A percentile compares a stretch with the other conserved stretches of the same genome.
Evolutionary conservation across 176 grass and related monocot species (phyloP).

Genomic region (Thinopyrum elongatum): DNA sequence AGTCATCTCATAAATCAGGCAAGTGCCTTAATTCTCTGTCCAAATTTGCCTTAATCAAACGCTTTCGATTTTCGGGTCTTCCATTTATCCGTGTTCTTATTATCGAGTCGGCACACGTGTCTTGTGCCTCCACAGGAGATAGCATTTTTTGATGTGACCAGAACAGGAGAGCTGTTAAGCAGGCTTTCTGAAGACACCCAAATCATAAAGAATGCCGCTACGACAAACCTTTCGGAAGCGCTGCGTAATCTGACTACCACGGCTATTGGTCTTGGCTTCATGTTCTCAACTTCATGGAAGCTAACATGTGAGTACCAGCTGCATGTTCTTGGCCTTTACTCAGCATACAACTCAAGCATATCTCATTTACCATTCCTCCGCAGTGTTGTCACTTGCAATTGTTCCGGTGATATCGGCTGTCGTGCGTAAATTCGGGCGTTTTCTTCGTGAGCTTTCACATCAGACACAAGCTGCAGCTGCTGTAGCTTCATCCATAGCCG

Average conservation of each 20-base stretch:
- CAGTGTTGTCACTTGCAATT: conserved; percentile 86
- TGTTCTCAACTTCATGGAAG: conserved; percentile 98
- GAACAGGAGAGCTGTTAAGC: conserved; percentile 95
- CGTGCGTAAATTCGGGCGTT: conserved; percentile 76
- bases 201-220: conserved; percentile 99
- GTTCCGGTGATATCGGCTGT: conserved; percentile 78
- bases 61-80: background rate
- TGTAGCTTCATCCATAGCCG: conserved; percentile 89
- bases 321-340: conserved; percentile 3
- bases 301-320: conserved; percentile 72
- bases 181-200: conserved; percentile 98
- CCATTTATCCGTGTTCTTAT: background rate
- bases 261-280: conserved; percentile 86
- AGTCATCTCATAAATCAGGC: conserved; percentile 91
- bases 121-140: conserved; percentile 62
- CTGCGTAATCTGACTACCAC: conserved; percentile 84
- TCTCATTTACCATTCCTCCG: conserved; percentile 22
- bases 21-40: conserved; percentile 8
- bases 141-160: conserved; percentile 98
- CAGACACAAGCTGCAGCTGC: conserved; percentile 87
- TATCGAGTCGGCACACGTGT: background rate
- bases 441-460: conserved; percentile 96
- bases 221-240: conserved; percentile 92
- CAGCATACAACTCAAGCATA: background rate
- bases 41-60: background rate